Evolutionary conservation across 306 rosid species (phyloP), one percentile per base, ranked within the genome.

Genomic region (Citrullus mucosospermus): DNA sequence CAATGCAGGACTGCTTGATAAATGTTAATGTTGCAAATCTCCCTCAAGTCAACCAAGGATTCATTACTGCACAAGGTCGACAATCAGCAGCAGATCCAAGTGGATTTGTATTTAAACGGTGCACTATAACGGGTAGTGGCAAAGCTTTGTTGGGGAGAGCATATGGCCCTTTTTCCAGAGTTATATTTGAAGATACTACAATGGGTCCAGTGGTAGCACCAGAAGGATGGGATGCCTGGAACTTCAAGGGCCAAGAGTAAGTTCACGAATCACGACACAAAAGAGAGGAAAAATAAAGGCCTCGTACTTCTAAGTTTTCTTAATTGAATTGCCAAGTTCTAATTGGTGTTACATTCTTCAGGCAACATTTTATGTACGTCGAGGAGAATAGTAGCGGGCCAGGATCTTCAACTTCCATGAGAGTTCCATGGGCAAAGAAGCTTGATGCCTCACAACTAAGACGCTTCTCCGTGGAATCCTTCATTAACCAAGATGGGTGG

Each of bases 51-150:
- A 1, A 34, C 1, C 0, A 17, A 18, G 88, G 91, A 5, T 84
- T 1, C 66, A 63, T 84, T 58, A 88, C 92, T 14, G 87, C 91
- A 3, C 88, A 86, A 63, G 82, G 78, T 9, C 76, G 87, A 15
- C 2, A 0, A 4, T 61, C 81, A 4, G 2, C 4, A 6, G 10
- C 10, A 3, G 87, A 88, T 0, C 1, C 77, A 0, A 60, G 79
- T 72, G 91, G 89, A 17, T 88, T 88, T 79, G 82, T 88, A 16
- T 88, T 88, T 74, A 28, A 17, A 79, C 8, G 58, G 3, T 87
- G 87, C 16, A 38, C 39, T 9, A 65, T 86, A 8, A 22, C 6
- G 3, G 89, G 88, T 15, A 39, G 6, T 0, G 85, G 81, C 6
- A 14, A 2, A 78, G 78, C 56, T 0, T 18, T 78, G 13, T 20